These are phyloP conservation scores for Stentor roeselii DNA, from an alignment of 73 alveolate genomes.

Conservation along the genomic window DNA sequence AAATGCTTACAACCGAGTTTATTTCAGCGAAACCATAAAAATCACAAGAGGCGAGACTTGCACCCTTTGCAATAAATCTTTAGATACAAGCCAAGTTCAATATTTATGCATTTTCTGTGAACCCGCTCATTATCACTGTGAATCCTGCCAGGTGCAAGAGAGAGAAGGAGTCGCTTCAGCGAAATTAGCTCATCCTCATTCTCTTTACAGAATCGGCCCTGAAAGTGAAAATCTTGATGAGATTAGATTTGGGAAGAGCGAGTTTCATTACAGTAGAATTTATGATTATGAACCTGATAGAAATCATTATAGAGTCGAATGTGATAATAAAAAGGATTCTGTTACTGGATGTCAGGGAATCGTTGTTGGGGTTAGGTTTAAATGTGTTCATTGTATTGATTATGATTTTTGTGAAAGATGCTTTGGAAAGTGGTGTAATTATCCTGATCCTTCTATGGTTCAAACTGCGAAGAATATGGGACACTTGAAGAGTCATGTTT, in stretches of 20 bases:
- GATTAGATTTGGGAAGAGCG: background rate
- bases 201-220: background rate
- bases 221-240: background rate
- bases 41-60: background rate
- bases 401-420: conserved; percentile 40
- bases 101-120: conserved; percentile 26
- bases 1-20: too few relatives aligned
- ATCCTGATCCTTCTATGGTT: background rate
- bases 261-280: background rate
- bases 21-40: background rate
- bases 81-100: background rate
- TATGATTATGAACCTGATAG: background rate
- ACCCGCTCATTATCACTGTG: conserved; percentile 24
- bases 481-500: background rate
- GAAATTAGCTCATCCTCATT: conserved; percentile 30
- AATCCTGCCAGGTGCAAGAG: background rate
- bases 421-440: background rate
- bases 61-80: background rate
- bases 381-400: conserved; percentile 42
- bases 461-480: background rate
- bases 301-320: conserved; percentile 4
- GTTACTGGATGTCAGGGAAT: conserved; percentile 6
- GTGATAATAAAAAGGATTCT: conserved; percentile 19
- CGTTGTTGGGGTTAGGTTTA: conserved; percentile 35
- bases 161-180: conserved; percentile 4